These are phyloP conservation scores for Phytophthora vignae DNA, from an alignment of 352 stramenopile genomes.

Conservation along the genomic window DNA sequence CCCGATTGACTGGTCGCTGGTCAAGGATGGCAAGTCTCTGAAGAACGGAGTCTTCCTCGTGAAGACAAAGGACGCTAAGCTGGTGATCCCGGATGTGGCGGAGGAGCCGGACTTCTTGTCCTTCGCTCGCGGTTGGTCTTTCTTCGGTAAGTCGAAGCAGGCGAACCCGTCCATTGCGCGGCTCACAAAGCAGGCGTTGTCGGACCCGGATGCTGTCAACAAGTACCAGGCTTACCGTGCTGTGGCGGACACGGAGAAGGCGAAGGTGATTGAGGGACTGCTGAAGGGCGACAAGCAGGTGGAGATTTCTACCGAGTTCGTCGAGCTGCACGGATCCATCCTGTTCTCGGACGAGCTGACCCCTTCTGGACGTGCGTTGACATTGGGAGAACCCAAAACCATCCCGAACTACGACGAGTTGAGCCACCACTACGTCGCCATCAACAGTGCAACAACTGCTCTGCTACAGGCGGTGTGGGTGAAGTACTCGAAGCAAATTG, in stretches of 20 bases:
- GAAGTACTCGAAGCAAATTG: conserved; percentile 68
- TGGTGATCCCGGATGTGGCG: conserved; percentile 56
- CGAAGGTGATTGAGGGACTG: conserved; percentile 71
- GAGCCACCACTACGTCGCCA: conserved; percentile 71
- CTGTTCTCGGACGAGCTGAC: conserved; percentile 75
- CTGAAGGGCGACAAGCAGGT: conserved; percentile 56
- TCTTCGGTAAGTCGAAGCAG: conserved; percentile 81
- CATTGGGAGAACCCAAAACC: conserved; percentile 61
- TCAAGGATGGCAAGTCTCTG: conserved; percentile 70
- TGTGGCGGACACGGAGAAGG: conserved; percentile 74
- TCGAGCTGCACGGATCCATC: conserved; percentile 72
- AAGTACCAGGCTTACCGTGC: conserved; percentile 81
- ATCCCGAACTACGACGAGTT: conserved; percentile 71
- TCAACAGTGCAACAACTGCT: conserved; percentile 71
- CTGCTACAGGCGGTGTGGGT: conserved; percentile 76
- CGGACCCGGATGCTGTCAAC: conserved; percentile 78
- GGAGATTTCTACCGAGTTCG: conserved; percentile 65
- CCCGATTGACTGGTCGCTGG: conserved; percentile 77
- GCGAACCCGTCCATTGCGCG: conserved; percentile 53
- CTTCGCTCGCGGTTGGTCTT: conserved; percentile 80
- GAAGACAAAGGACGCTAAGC: conserved; percentile 62
- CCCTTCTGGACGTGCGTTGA: conserved; percentile 68
- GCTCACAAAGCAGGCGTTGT: conserved; percentile 72
- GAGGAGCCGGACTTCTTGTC: conserved; percentile 76
- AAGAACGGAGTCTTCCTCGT: conserved; percentile 69